Percentiles rank a stretch among this genome's conserved stretches.
These are phyloP conservation scores for Mortierella sp. DNA, from an alignment of 371 early-diverging fungal genomes.

Conservation along the genomic window DNA sequence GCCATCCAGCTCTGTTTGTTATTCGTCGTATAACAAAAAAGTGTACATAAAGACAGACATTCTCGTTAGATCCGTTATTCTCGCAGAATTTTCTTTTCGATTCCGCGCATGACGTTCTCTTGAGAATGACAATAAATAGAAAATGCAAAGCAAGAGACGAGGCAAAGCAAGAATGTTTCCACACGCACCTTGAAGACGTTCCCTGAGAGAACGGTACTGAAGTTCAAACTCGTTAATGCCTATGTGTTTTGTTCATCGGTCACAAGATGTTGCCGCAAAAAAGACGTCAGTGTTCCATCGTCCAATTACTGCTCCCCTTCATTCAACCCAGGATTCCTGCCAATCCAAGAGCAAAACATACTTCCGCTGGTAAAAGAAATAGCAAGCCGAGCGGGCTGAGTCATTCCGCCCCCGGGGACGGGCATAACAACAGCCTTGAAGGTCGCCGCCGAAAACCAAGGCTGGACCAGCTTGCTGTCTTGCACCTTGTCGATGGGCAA, in stretches of 20 bases:
- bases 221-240: slow-evolving; percentile 48
- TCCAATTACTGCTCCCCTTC: neutral
- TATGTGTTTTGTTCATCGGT: neutral
- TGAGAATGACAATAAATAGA: neutral
- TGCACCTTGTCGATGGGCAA: slow-evolving; percentile 47
- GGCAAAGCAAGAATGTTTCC: neutral
- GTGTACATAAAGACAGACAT: neutral
- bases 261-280: neutral
- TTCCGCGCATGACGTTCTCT: slow-evolving; percentile 10
- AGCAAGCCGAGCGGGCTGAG: slow-evolving; percentile 41
- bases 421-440: slow-evolving; percentile 55
- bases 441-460: slow-evolving; percentile 49
- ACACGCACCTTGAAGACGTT: slow-evolving; percentile 44
- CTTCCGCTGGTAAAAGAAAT: slow-evolving; percentile 41
- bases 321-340: neutral
- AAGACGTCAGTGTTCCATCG: neutral
- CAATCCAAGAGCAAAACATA: slow-evolving; percentile 16
- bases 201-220: slow-evolving; percentile 41
- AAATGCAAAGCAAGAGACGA: neutral
- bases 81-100: neutral
- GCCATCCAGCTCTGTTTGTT: slow-evolving; percentile 35
- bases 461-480: slow-evolving; percentile 46
- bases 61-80: neutral
- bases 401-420: slow-evolving; percentile 41
- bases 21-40: neutral